Evolutionary conservation across 768 basidiomycete species (phyloP).

Genomic region (Xerocomus brunneocitrinus): DNA sequence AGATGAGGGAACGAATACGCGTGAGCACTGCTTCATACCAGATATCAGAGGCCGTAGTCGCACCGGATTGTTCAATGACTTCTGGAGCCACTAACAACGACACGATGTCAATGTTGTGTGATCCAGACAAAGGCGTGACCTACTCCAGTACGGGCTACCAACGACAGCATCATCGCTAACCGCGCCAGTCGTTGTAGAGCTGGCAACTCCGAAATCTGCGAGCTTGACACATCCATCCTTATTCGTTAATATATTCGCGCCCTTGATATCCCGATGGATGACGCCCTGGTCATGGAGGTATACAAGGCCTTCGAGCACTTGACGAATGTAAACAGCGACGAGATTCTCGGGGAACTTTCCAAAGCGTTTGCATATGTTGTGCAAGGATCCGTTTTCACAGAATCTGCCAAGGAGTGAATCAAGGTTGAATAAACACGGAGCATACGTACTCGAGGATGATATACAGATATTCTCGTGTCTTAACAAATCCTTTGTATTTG

Average conservation of each 20-base stretch:
- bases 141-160: slow-evolving; percentile 98
- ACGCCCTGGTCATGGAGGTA: slow-evolving; percentile 99
- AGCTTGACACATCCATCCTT: slow-evolving; percentile 98
- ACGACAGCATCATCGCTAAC: slow-evolving; percentile 89
- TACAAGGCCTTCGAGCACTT: slow-evolving; percentile 91
- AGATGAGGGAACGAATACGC: background rate
- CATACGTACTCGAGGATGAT: slow-evolving; percentile 86
- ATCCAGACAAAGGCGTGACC: slow-evolving; percentile 27
- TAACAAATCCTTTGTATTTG: slow-evolving; percentile 98
- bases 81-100: slow-evolving; percentile 84
- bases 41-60: slow-evolving; percentile 95
- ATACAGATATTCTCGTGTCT: slow-evolving; percentile 89
- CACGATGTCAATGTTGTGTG: slow-evolving; percentile 2
- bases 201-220: slow-evolving; percentile 98
- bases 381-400: slow-evolving; percentile 97
- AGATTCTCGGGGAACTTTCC: slow-evolving; percentile 98
- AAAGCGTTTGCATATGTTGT: slow-evolving; percentile 93
- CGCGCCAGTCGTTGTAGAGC: slow-evolving; percentile 66
- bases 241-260: slow-evolving; percentile 96
- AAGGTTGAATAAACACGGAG: background rate
- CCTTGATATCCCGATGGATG: slow-evolving; percentile 98
- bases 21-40: slow-evolving; percentile 50
- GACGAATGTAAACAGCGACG: slow-evolving; percentile 94
- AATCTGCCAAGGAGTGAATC: slow-evolving; percentile 44
- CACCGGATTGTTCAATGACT: slow-evolving; percentile 96